Evolutionary conservation across 2,329 filamentous ascomycete genomes (phyloP).

Genomic region (Talaromyces pinophilus): DNA sequence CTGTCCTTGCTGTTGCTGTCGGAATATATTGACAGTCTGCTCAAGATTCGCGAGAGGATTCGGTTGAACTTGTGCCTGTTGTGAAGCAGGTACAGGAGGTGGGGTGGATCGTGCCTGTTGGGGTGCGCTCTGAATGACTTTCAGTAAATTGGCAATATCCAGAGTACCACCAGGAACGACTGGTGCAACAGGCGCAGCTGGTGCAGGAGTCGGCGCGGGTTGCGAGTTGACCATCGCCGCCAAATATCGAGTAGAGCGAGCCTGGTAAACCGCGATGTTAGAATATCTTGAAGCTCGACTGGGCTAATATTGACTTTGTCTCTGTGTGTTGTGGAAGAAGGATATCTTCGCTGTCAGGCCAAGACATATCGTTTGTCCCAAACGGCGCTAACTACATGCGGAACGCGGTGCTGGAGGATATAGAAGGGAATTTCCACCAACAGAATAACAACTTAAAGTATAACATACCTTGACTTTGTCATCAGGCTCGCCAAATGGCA

Average conservation of each 20-base stretch:
- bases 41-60: slow-evolving; percentile 34
- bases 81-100: slow-evolving; percentile 33
- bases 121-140: slow-evolving; percentile 41
- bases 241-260: slow-evolving; percentile 47
- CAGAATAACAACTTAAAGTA: too few species aligned
- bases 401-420: too few species aligned
- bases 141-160: slow-evolving; percentile 46
- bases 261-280: slow-evolving; percentile 29
- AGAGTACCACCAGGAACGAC: slow-evolving; percentile 29
- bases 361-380: too few species aligned
- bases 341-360: too few species aligned
- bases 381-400: too few species aligned
- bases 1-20: slow-evolving; percentile 35
- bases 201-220: slow-evolving; percentile 25
- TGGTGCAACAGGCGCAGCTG: slow-evolving; percentile 25
- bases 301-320: not conserved
- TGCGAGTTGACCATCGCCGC: slow-evolving; percentile 38
- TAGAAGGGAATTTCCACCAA: too few species aligned
- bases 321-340: too few species aligned
- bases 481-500: slow-evolving; percentile 46
- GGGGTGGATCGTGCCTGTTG: slow-evolving; percentile 36
- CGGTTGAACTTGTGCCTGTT: slow-evolving; percentile 32
- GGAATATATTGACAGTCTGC: slow-evolving; percentile 44
- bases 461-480: slow-evolving; percentile 44
- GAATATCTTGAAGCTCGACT: not conserved